These are phyloP conservation scores for Saururus chinensis DNA, from an alignment of 164 flowering plant species.

Conservation along the genomic window DNA sequence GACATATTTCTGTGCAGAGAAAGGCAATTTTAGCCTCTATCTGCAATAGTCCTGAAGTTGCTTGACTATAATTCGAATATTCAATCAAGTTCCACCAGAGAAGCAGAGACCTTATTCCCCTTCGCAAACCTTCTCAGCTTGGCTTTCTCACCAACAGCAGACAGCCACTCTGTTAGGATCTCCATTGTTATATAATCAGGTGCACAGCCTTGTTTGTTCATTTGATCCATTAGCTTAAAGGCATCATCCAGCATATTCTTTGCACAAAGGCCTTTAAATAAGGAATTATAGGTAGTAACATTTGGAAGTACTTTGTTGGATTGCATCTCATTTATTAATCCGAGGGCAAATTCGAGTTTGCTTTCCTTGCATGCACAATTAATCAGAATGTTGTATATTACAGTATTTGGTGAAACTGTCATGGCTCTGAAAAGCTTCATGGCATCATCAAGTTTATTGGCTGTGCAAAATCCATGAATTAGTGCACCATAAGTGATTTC, in stretches of 20 bases:
- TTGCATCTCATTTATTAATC: slow-evolving; percentile 65
- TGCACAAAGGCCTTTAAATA: slow-evolving; percentile 54
- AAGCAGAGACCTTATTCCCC: slow-evolving; percentile 24
- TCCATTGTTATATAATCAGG: slow-evolving; percentile 78
- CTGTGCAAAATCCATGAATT: slow-evolving; percentile 52
- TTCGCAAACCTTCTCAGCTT: slow-evolving; percentile 39
- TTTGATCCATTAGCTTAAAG: slow-evolving; percentile 57
- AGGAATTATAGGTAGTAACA: slow-evolving; percentile 52
- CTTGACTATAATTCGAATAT: too few relatives aligned
- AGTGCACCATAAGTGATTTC: slow-evolving; percentile 71
- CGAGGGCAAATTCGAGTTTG: slow-evolving; percentile 40
- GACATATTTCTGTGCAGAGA: too few relatives aligned
- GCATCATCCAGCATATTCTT: slow-evolving; percentile 48
- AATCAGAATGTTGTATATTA: slow-evolving; percentile 70
- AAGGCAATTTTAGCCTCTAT: too few relatives aligned
- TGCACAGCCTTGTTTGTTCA: slow-evolving; percentile 51
- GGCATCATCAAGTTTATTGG: slow-evolving; percentile 44
- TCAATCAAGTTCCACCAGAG: background rate
- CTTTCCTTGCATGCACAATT: slow-evolving; percentile 41
- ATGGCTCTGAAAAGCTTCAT: slow-evolving; percentile 48
- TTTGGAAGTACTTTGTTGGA: slow-evolving; percentile 35
- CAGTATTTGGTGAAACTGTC: slow-evolving; percentile 56
- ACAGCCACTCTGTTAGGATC: slow-evolving; percentile 72
- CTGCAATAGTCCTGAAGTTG: too few relatives aligned
- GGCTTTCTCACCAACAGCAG: slow-evolving; percentile 45